Base-by-base conservation (phyloP, 2,329 filamentous ascomycete genomes). In the Plenodomus tracheiphilus region DNA sequence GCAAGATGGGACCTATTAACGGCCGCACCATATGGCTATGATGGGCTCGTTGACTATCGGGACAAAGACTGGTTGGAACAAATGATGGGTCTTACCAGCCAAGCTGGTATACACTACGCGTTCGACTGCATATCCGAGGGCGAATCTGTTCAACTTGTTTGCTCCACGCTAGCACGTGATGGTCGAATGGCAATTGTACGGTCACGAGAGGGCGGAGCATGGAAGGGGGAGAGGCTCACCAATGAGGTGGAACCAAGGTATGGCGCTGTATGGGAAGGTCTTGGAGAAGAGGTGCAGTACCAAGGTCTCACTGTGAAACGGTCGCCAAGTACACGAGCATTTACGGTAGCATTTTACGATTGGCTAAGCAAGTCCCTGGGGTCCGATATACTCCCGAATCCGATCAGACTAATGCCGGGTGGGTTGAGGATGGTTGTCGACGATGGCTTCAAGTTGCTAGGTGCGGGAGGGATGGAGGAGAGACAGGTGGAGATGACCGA, bases 261-360 rank as follows among this genome's bases (percentile, higher is more conserved):
- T 25, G 74, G 75, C 1, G 73, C 74, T 0, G 75, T 76, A 0
- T 77, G 74, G 74, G 72, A 77, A 41, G 75, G 69, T 0, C 56
- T 78, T 0, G 74, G 75, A 0, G 69, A 69, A 30, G 70, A 76
- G 17, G 54, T 77, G 10, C 56, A 68, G 9, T 78, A 77, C 16
- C 66, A 75, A 13, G 60, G 60, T 41, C 61, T 64, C 10, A 64
- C 55, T 3, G 43, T 68, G 15, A 39, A 47, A 17, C 58, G 47
- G 18, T 65, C 62, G 16, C 41, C 46, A 3, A 51, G 47, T 18
- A 55, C 58, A 4, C 41, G 51, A 21, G 39, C 22, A 21, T 67
- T 64, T 41, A 69, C 74, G 3, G 64, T 65, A 4, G 50, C 53
- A 0, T 77, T 77, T 39, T 77, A 72, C 30, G 45, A 58, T 3